Base-by-base conservation (phyloP, 805 yeast species). In the Kazachstania africana region DNA sequence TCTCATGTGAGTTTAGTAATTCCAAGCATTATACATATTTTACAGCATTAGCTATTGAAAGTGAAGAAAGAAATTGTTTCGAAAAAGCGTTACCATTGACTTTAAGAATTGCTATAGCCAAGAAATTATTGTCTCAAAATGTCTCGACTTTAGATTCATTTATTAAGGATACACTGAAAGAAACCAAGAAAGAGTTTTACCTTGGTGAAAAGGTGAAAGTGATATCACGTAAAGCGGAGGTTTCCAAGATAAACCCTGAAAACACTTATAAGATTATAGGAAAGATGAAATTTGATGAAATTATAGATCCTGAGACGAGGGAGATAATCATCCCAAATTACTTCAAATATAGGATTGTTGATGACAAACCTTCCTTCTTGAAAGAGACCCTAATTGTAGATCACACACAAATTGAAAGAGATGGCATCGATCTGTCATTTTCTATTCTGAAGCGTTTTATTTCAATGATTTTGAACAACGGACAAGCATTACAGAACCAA, bases 1-100 rank as follows among this genome's bases (percentile, higher is more conserved):
- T 88, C 57, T 87, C 83, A 8, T 85, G 96, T 59, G 96, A 88
- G 56, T 75, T 87, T 28, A 80, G 95, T 1, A 95, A 96, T 6
- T 82, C 80, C 48, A 75, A 94, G 12, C 76, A 87, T 44, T 64
- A 85, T 35, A 79, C 94, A 1, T 88, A 69, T 53, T 84, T 85
- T 53, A 94, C 85, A 8, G 22, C 22, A 19, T 19, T 19, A 45
- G 97, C 97, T 0, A 64, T 70, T 26, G 69, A 71, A 30, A 73
- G 78, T 34, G 97, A 88, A 58, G 65, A 67, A 38, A 61, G 55
- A 34, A 74, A 68, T 46, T 60, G 68, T 44, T 79, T 87, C 34
- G 87, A 82, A 45, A 60, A 66, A 32, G 68, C 71, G 44, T 84
- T 88, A 52, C 95, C 96, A 4, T 93, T 83, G 44, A 77, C 88